Base-by-base conservation (phyloP, 139 green algal genomes). In the Chlamydomonas urium region DNA sequence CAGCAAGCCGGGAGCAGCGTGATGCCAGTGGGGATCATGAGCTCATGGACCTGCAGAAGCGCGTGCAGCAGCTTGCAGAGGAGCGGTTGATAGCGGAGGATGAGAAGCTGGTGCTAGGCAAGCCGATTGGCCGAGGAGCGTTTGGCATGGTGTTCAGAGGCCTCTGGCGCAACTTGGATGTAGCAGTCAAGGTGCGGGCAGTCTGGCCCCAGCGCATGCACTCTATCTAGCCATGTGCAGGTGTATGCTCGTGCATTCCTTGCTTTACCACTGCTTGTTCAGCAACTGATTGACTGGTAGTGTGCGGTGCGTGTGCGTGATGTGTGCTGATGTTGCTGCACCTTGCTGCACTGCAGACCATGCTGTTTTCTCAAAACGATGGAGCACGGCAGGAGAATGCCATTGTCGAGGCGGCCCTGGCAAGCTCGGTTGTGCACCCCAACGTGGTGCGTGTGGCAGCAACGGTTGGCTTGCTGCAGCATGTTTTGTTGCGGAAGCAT, bases 391-490 rank as follows among this genome's bases (percentile, higher is more conserved):
- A 71, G 38, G 36, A 71, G n/a, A 71, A 71, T 17, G 63, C 63
- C 14, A 33, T 71, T 33, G 38, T 59, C 8, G 63, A 71, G 63
- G 63, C 63, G 31, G 63, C 63, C 4, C 38, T 71, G 34, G 63
- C 63, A 57, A 45, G 8, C 6, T 59, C 37, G 5, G 63, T 71
- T 21, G n/a, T 59, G 4, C 63, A 71, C 24, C 37, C 63, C 37
- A 71, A 71, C 57, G 63, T 71, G 63, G 63, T 71, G 33, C 19
- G 60, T n/a, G n/a, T n/a, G n/a, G n/a, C n/a, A n/a, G n/a, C n/a
- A n/a, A n/a, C n/a, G n/a, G n/a, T n/a, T n/a, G n/a, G n/a, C n/a
- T n/a, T n/a, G n/a, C n/a, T n/a, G n/a, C n/a, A n/a, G n/a, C n/a
- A n/a, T n/a, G n/a, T n/a, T n/a, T n/a, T n/a, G n/a, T n/a, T n/a